Percentiles rank a stretch among this genome's conserved stretches.
These are phyloP conservation scores for Cordyceps fumosorosea DNA, from an alignment of 2,329 filamentous ascomycete species.

Conservation along the genomic window DNA sequence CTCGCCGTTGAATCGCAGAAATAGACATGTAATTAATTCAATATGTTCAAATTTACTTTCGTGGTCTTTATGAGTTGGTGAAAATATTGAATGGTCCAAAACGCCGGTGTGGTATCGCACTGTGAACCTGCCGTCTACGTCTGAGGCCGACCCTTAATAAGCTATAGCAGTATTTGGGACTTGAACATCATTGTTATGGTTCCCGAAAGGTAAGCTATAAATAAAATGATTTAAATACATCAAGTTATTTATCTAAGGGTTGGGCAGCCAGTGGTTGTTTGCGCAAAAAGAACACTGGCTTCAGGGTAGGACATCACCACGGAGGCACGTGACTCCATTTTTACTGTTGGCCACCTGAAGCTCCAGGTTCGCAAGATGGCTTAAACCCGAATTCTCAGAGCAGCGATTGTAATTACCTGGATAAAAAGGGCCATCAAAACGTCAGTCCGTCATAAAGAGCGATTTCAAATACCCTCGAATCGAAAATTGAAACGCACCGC, in stretches of 20 bases:
- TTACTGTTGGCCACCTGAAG: background rate
- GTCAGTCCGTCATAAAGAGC: background rate
- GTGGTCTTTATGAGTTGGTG: background rate
- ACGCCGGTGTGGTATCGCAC: too few species aligned
- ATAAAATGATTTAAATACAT: too few species aligned
- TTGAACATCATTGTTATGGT: too few species aligned
- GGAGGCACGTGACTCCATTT: background rate
- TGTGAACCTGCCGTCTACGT: too few species aligned
- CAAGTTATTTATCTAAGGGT: too few species aligned
- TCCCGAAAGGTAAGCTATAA: too few species aligned
- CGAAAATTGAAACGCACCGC: background rate
- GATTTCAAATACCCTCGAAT: background rate
- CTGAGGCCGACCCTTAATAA: too few species aligned
- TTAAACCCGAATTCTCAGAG: background rate
- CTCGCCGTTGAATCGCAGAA: background rate
- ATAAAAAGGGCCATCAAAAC: background rate
- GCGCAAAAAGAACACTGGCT: background rate
- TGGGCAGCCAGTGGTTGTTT: background rate
- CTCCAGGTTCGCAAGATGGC: background rate
- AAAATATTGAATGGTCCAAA: background rate
- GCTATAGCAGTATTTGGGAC: too few species aligned
- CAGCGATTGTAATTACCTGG: background rate
- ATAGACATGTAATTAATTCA: constrained; percentile 13
- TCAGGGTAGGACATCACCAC: background rate
- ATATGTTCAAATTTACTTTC: background rate